These are phyloP conservation scores for Kuraishia hungarica DNA, from an alignment of 805 yeast genomes.

Conservation along the genomic window DNA sequence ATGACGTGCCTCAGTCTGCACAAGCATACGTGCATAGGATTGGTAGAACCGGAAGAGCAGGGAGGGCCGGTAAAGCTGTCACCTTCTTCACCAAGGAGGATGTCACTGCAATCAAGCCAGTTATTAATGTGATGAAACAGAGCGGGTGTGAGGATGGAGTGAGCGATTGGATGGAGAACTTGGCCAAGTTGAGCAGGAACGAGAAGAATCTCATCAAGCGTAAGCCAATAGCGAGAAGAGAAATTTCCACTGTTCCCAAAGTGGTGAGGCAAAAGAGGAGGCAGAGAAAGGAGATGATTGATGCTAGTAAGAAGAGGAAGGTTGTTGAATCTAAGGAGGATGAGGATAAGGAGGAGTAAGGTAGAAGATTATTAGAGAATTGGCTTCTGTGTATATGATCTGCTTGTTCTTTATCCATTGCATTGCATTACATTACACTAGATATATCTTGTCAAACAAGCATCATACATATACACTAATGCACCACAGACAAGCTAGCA, in stretches of 20 bases:
- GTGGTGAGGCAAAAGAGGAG: conserved; percentile 56
- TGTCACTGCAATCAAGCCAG: conserved; percentile 61
- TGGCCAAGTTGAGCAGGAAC: conserved; percentile 54
- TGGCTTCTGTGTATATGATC: no score
- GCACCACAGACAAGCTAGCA: no score
- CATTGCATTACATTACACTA: no score
- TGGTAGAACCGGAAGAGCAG: conserved; percentile 98
- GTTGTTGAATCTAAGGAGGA: conserved; percentile 2
- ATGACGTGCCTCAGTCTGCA: conserved; percentile 91
- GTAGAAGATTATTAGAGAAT: no score
- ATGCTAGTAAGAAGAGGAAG: conserved; percentile 62
- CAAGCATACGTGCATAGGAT: conserved; percentile 96
- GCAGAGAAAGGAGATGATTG: conserved; percentile 62
- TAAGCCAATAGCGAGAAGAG: conserved; percentile 53
- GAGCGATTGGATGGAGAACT: conserved; percentile 74
- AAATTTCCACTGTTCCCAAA: conserved; percentile 79
- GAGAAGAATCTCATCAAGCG: conserved; percentile 55
- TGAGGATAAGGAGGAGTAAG: background rate
- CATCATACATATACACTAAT: no score
- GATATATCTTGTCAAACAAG: no score
- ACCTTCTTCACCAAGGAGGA: conserved; percentile 94
- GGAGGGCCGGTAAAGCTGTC: conserved; percentile 76
- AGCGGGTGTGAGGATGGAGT: conserved; percentile 62
- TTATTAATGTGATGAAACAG: conserved; percentile 91
- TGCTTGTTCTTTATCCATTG: no score